Base-by-base conservation (phyloP, 2,329 filamentous ascomycete genomes). In the Cladophialophora psammophila region DNA sequence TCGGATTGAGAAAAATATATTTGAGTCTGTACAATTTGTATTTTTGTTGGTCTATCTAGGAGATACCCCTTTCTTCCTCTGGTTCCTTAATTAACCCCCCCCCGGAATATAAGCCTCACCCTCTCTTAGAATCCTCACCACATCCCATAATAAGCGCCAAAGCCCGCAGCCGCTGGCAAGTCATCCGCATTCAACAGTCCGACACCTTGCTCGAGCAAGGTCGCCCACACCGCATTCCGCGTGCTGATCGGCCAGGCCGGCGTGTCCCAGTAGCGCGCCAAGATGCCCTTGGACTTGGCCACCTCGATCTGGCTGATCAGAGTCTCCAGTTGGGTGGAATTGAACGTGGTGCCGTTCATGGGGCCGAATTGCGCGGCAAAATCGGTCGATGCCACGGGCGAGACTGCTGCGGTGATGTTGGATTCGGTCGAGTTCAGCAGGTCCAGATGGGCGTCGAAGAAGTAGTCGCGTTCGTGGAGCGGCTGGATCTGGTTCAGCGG, bases 121-220 rank as follows among this genome's bases (percentile, higher is more conserved):
- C 4, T 3, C 2, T 18, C 10, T 6, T 5, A 1, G 9, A 36
- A 20, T 32, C 35, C n/a, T 66, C 35, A 69, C 70, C 70, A 72
- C 48, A 59, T 57, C 20, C 69, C 70, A 63, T 65, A 67, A 32
- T 66, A 60, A 3, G 66, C 70, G 1, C 65, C 67, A 55, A 68
- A 71, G 4, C 72, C 79, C 18, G 83, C 81, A 15, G 79, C 83
- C 20, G 77, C 87, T 67, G 83, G 79, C 59, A 90, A 70, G 77
- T 90, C 88, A 80, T 90, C 88, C 0, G 85, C 87, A 75, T 90
- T 90, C 59, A 91, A 72, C 65, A 90, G 74, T 65, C 84, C 84
- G n/a, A 87, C 86, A 0, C 87, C 87, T 65, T 85, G 85, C 59
- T 83, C 79, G 70, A 84, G 80, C 67, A 90, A 75, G 5, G 80